Conservation (phyloP, 495 filamentous ascomycete genomes). For the Cetradonia linearis region DNA sequence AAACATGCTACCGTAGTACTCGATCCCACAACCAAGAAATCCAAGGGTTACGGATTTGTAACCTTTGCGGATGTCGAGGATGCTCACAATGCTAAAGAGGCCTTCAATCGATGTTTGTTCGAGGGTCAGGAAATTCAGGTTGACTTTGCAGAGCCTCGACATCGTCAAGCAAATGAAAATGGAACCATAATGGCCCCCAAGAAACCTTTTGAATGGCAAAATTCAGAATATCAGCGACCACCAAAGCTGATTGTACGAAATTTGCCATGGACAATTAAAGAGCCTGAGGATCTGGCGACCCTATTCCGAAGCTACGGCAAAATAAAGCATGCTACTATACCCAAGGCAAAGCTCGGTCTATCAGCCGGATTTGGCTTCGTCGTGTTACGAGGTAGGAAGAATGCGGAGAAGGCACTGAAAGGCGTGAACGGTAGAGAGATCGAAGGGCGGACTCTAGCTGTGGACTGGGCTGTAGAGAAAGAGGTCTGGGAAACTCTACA, state of each 20-base stretch:
- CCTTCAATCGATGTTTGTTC: slow-evolving; percentile 63
- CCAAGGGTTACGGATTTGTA: slow-evolving; percentile 90
- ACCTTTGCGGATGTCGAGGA: slow-evolving; percentile 92
- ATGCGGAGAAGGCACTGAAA: slow-evolving; percentile 81
- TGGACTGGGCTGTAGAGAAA: slow-evolving; percentile 96
- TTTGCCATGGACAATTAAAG: slow-evolving; percentile 90
- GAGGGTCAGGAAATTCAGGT: slow-evolving; percentile 72
- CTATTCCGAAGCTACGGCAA: slow-evolving; percentile 84
- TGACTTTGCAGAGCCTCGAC: slow-evolving; percentile 77
- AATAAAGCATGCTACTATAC: slow-evolving; percentile 70
- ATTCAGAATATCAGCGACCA: slow-evolving; percentile 45
- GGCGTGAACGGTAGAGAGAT: slow-evolving; percentile 80
- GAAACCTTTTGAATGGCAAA: slow-evolving; percentile 50
- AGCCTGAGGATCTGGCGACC: slow-evolving; percentile 60
- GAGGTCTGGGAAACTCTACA: slow-evolving; percentile 62
- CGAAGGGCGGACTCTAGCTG: slow-evolving; percentile 75
- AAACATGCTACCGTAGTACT: slow-evolving; percentile 86
- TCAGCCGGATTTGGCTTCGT: slow-evolving; percentile 84
- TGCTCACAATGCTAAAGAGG: slow-evolving; percentile 63
- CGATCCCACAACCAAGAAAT: slow-evolving; percentile 70
- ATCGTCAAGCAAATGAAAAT: slow-evolving; percentile 41
- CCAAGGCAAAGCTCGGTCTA: slow-evolving; percentile 61
- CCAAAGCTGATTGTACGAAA: slow-evolving; percentile 91
- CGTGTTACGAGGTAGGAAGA: slow-evolving; percentile 74
- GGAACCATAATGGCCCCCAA: slow-evolving; percentile 33